Conservation (phyloP, 176 grass and related monocot species). For the Cenchrus fungigraminus region DNA sequence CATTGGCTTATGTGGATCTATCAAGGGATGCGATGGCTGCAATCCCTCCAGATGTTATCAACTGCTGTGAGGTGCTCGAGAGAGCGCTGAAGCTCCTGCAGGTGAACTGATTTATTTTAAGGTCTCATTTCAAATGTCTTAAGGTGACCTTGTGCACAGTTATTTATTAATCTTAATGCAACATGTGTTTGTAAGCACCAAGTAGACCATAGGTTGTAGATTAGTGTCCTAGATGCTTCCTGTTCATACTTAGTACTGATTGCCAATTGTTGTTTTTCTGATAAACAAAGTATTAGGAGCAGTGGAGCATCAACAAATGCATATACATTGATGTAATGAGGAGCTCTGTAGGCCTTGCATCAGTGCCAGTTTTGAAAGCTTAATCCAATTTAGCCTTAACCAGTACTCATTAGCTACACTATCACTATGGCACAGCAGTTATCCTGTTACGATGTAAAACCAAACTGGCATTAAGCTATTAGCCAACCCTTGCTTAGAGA, state of each 20-base stretch:
- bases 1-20: slow-evolving; percentile 81
- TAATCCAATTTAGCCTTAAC: not conserved
- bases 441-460: not conserved
- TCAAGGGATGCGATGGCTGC: slow-evolving; percentile 85
- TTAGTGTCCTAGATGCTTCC: slow-evolving; percentile 9
- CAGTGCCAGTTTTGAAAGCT: not conserved
- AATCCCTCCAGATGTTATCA: slow-evolving; percentile 75
- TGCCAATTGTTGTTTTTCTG: slow-evolving; percentile 2
- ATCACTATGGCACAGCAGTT: not conserved
- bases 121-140: slow-evolving; percentile 8
- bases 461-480: not conserved
- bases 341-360: not conserved
- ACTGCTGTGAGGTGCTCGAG: slow-evolving; percentile 93
- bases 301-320: not conserved
- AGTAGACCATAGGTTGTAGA: not conserved
- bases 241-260: not conserved
- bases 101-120: slow-evolving; percentile 48
- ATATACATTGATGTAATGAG: not conserved
- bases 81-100: slow-evolving; percentile 86
- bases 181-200: not conserved
- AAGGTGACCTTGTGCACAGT: not conserved
- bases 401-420: no score
- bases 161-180: slow-evolving; percentile 1
- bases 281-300: not conserved
- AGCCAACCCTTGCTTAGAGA: not conserved